Evolutionary conservation across 1,284 basidiomycete genomes (phyloP).

Genomic region (Rhodotorula sp.): DNA sequence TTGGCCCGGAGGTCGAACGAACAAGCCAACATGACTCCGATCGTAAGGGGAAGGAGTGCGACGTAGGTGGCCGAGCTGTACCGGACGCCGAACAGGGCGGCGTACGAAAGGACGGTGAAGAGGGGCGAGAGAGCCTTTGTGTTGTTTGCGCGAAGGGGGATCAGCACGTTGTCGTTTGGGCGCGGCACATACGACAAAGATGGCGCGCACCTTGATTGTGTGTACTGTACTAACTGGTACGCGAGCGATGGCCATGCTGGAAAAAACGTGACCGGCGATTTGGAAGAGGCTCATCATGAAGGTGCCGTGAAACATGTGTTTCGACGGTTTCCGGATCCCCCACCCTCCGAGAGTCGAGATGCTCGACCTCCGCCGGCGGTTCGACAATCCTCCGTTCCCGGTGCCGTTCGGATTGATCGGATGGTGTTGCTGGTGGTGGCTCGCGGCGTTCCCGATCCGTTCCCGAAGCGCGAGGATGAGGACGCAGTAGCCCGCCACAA

Average conservation of each 20-base stretch:
- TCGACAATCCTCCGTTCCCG: background rate
- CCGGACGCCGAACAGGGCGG: conserved; percentile 83
- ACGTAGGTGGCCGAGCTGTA: conserved; percentile 90
- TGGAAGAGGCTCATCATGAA: conserved; percentile 89
- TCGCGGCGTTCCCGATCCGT: conserved; percentile 2
- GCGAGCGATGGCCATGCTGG: conserved; percentile 90
- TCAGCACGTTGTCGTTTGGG: background rate
- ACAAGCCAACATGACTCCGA: conserved; percentile 96
- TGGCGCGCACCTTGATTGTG: conserved; percentile 82
- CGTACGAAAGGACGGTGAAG: conserved; percentile 94
- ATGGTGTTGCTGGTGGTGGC: conserved; percentile 1
- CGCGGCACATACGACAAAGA: background rate
- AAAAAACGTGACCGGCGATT: conserved; percentile 94
- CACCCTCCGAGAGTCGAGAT: conserved; percentile 40
- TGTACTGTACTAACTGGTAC: conserved; percentile 98
- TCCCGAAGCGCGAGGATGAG: conserved; percentile 54
- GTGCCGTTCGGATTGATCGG: background rate
- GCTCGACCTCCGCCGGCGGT: conserved; percentile 16
- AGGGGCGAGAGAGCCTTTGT: conserved; percentile 86
- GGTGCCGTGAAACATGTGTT: conserved; percentile 71
- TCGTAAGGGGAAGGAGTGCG: conserved; percentile 87
- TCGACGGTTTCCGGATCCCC: conserved; percentile 59
- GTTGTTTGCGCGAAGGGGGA: background rate
- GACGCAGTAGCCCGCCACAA: conserved; percentile 82
- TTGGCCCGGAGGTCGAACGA: conserved; percentile 88